Conservation (phyloP, 306 rosid genomes). For the Sophora flavescens region DNA sequence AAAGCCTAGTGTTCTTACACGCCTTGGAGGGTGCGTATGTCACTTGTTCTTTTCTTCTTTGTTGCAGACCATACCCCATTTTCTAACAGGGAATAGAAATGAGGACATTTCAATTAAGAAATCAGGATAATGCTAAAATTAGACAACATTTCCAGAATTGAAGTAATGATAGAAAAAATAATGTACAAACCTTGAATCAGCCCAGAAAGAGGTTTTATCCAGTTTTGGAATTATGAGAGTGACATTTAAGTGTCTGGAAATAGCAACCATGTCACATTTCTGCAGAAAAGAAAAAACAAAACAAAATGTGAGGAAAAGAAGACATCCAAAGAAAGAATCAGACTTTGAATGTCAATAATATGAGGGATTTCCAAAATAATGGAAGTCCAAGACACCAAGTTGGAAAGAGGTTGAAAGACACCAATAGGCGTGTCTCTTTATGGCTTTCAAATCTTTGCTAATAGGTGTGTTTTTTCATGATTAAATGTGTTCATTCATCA, state of each 20-base stretch:
- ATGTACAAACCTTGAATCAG: conserved; percentile 76
- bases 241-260: conserved; percentile 83
- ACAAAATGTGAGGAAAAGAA: conserved; percentile 13
- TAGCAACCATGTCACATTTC: conserved; percentile 97
- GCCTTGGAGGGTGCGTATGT: too few species aligned
- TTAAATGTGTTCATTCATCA: too few species aligned
- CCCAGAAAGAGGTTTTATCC: conserved; percentile 94
- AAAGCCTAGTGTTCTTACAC: too few species aligned
- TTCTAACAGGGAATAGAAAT: conserved; percentile 23
- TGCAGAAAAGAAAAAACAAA: conserved; percentile 48
- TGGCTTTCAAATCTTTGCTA: too few species aligned
- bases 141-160: neutral
- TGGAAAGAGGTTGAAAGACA: too few species aligned
- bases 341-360: neutral
- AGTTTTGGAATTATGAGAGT: conserved; percentile 93
- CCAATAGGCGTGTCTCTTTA: too few species aligned
- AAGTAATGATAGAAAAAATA: neutral
- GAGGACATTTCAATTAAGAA: conserved; percentile 29
- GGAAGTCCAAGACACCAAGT: too few species aligned
- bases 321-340: neutral
- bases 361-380: too few species aligned
- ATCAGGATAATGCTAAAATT: conserved; percentile 10
- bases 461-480: too few species aligned
- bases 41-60: too few species aligned
- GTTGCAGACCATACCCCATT: too few species aligned